Evolutionary conservation across 2,329 filamentous ascomycete genomes (phyloP).

Genomic region (Cordyceps javanica): DNA sequence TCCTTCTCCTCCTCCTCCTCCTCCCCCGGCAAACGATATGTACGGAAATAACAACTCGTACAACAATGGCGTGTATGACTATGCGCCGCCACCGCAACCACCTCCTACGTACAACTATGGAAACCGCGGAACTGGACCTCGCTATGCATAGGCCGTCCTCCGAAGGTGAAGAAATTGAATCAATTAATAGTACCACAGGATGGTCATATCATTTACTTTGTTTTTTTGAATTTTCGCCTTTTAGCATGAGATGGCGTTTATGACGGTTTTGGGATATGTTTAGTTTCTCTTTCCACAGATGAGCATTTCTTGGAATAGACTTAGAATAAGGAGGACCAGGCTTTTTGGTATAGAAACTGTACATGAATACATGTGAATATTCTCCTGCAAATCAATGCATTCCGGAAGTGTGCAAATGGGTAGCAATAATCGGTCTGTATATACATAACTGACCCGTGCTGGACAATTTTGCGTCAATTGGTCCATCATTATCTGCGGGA

Average conservation of each 20-base stretch:
- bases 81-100: conserved; percentile 2
- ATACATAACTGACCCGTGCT: too few relatives aligned
- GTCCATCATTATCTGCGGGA: too few relatives aligned
- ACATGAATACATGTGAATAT: background rate
- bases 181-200: too few relatives aligned
- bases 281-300: background rate
- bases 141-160: conserved; percentile 20
- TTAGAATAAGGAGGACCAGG: background rate
- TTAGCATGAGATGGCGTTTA: conserved; percentile 2
- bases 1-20: too few relatives aligned
- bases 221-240: background rate
- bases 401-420: too few relatives aligned
- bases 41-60: background rate
- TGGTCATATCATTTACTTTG: background rate
- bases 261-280: background rate
- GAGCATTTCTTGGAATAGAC: background rate
- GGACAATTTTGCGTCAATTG: too few relatives aligned
- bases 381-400: background rate
- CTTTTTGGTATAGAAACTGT: background rate
- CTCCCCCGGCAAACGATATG: too few relatives aligned
- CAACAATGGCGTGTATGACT: conserved; percentile 5
- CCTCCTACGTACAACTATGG: conserved; percentile 9
- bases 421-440: too few relatives aligned
- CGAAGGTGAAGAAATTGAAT: background rate
- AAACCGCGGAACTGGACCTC: conserved; percentile 14